Evolutionary conservation across 257 asterid species (phyloP), one percentile per base, ranked within the genome.

Genomic region (Lantana camara): DNA sequence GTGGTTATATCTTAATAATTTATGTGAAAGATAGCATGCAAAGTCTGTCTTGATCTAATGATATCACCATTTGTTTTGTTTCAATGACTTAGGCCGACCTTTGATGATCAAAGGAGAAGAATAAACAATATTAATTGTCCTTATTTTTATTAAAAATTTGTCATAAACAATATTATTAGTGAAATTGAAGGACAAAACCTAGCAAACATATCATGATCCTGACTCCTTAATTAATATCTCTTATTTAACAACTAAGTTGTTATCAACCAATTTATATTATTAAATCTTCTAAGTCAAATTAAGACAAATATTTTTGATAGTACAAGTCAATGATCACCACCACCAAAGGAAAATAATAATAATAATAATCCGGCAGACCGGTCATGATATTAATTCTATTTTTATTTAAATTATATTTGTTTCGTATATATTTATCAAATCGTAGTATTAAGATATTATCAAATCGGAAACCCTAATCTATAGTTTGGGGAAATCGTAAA

Each of bases 271-370:
- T 64, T 22, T 37, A 5, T 34, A 22, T 32, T 11, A 52, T 51
- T n/a, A 13, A 8, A 21, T 11, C 9, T 32, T 7, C 30, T 11
- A n/a, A 35, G 62, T 64, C 62, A 52, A 64, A 52, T 27, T 23
- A 16, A 51, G 45, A 51, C 53, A 65, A 53, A 65, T 14, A 2
- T 27, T 2, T 2, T 38, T 24, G 19, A 52, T 14, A 37, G 53
- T 23, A 23, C 15, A n/a, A 38, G 60, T 64, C 19, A 64, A 37
- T 42, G 38, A 24, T 50, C 30, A 64, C 21, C 10, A 47, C 21
- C 16, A 21, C 50, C 52, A 35, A 7, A 38, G 32, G 16, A 19
- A 27, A 21, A 32, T 42, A 27, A 27, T 5, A 27, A n/a, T n/a
- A n/a, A n/a, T n/a, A n/a, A n/a, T n/a, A n/a, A n/a, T n/a, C n/a